Conservation (phyloP, 176 grass and related monocot genomes). For the Urochloa ruziziensis region DNA sequence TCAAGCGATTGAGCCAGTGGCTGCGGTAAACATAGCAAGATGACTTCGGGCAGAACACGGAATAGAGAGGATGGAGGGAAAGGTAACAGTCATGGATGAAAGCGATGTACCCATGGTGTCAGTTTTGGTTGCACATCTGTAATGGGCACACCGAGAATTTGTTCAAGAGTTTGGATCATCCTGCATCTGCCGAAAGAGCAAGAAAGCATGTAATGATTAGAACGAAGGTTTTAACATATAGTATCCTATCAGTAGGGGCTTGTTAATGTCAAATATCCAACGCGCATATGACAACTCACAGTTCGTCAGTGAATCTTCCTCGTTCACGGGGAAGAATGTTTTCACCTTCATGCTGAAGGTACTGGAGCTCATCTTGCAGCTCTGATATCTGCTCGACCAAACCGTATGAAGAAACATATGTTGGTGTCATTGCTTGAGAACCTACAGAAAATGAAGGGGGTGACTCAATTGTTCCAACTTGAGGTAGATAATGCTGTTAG, state of each 20-base stretch:
- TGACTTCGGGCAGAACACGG: neutral
- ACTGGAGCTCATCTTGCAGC: conserved; percentile 57
- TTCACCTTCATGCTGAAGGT: conserved; percentile 81
- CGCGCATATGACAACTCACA: conserved; percentile 46
- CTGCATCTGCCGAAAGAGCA: conserved; percentile 59
- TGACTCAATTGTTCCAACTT: conserved; percentile 18
- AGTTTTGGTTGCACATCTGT: conserved; percentile 61
- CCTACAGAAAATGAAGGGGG: conserved; percentile 38
- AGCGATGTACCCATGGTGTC: conserved; percentile 75
- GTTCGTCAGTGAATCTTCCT: conserved; percentile 70
- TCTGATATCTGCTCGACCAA: conserved; percentile 79
- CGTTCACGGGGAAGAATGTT: conserved; percentile 77
- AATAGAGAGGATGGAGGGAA: neutral
- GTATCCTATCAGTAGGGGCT: neutral
- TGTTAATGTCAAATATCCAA: neutral
- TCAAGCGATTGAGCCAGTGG: conserved; percentile 61
- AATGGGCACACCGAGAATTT: conserved; percentile 62
- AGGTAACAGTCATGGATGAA: neutral
- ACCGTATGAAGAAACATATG: conserved; percentile 85
- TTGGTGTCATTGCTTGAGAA: conserved; percentile 45
- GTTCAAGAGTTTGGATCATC: conserved; percentile 74
- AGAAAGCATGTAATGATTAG: neutral
- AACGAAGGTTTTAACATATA: neutral
- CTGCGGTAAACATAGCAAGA: conserved; percentile 34
- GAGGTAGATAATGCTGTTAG: neutral